Evolutionary conservation across 2,329 filamentous ascomycete genomes (phyloP), one percentile per base, ranked within the genome.

Genomic region (Scedosporium apiospermum): DNA sequence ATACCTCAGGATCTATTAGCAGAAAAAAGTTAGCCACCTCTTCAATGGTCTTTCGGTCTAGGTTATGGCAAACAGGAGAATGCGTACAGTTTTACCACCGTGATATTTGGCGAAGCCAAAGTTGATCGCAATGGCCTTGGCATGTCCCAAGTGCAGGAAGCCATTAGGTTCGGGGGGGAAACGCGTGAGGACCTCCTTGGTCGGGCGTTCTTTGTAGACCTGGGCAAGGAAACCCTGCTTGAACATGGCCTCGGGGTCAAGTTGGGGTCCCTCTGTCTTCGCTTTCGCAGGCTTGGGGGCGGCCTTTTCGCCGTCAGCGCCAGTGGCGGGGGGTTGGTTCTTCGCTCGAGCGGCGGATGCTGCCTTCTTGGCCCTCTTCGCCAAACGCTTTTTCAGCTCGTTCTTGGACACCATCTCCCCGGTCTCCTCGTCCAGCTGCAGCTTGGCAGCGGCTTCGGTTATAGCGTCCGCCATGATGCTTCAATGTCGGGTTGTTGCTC

Each of bases 101-200:
- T 96, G 90, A 71, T 88, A 87, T 70, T 84, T 86, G 14, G 95
- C 93, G 73, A 97, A 98, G 6, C 93, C 93, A 76, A 98, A 98
- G 76, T 98, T 97, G 74, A 98, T 86, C 0, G 91, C 89, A 73
- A 98, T 97, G 23, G 95, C 93, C 78, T 98, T 98, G 67, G 89
- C 90, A 72, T 98, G 95, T 21, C 93, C 93, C 68, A 98, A 89
- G 72, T 97, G 93, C 9, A 97, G 83, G 73, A 89, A 97, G 62
- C 93, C 95, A 73, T 98, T 98, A 58, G 95, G 95, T 76, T 93
- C 90, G 21, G 90, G 90, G 2, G 90, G 90, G 71, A 93, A 93
- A 67, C 89, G 85, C 3, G 89, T 92, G 58, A 88, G 75, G 21
- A 88, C 85, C 14, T 78, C 76, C 67, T 82, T 83, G 55, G 80